Evolutionary conservation across 306 rosid genomes (phyloP), one percentile per base, ranked within the genome.

Genomic region (Cyclanthera cordifolia): DNA sequence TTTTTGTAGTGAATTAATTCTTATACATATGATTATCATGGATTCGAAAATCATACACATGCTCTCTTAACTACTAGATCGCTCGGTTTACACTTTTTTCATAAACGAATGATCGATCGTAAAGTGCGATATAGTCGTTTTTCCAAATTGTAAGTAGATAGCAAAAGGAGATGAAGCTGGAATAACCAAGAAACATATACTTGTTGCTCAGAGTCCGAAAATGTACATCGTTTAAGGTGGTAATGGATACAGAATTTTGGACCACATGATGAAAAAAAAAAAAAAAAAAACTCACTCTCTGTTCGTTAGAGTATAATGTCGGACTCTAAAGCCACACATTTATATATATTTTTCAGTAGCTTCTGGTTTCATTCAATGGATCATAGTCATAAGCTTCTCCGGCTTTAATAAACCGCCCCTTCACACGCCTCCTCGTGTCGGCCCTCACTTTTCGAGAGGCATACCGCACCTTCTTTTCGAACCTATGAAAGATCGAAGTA

Each of bases 391-490:
- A 87, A 64, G 72, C 83, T 53, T 93, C 96, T 24, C 99, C 99
- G 15, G 96, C 94, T 85, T 93, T 93, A 51, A 93, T 87, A 74
- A 93, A 90, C 25, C 96, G 91, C 69, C 99, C 99, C 81, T 93
- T 93, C 81, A 90, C 99, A 15, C 96, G 93, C 79, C 67, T 87
- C 78, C 99, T 81, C 54, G 84, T 82, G 79, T 89, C 99, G 1
- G 99, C 99, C 74, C 96, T 85, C 16, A 89, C 96, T 83, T 93
- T 93, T 60, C 95, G 96, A 73, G 99, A 90, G 72, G 87, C 95
- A 58, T 93, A 90, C 69, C 99, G 81, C 75, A 93, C 96, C 77
- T 76, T 86, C 79, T 93, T 93, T 32, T 86, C 95, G 15, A 93
- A 90, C 88, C 95, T 93, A 43, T 63, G 3, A 64, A 19, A 76